Evolutionary conservation across 2,329 filamentous ascomycete species (phyloP), one percentile per base, ranked within the genome.

Genomic region (Cladophialophora chaetospira): DNA sequence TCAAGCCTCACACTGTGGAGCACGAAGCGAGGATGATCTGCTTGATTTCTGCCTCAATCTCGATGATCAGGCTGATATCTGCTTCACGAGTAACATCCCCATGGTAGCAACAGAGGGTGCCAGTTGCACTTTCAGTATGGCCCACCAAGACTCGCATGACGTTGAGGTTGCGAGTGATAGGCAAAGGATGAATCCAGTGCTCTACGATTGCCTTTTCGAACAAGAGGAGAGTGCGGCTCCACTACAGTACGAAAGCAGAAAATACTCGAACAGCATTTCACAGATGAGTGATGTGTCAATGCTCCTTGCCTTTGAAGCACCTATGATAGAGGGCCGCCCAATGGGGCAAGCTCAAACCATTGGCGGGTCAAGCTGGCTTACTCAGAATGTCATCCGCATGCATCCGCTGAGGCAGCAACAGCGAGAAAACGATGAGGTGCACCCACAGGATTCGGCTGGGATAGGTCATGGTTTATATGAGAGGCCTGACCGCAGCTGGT

Each of bases 391-490:
- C 53, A 60, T 57, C 60, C 60, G 60, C 51, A 55, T 49, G 57
- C 60, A 60, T 62, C 60, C 60, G 60, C 60, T 60, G 56, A 62
- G 38, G 53, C 55, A 61, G 55, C 59, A 56, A 46, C 50, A 47
- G 31, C 48, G 40, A 29, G 46, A 31, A 10, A 21, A 13, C n/a
- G 17, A 42, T 36, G 40, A 53, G 45, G 43, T 23, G 31, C 35
- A 46, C 47, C 44, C 28, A 38, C 6, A 38, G 29, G 29, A 42
- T 29, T 19, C 17, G 21, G 10, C 45, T 25, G 26, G 28, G 26
- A 33, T 36, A 31, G 23, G 44, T 17, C 28, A 40, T 28, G 44
- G 53, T 35, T 43, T 56, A 49, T 53, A 50, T 53, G 46, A 53
- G 36, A 45, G 31, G 35, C 21, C 31, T 28, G 45, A 52, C 38